A percentile compares a stretch with the other conserved stretches of the same genome.
Evolutionary conservation across 257 asterid species (phyloP).

Genomic region (Solanum chmielewskii): DNA sequence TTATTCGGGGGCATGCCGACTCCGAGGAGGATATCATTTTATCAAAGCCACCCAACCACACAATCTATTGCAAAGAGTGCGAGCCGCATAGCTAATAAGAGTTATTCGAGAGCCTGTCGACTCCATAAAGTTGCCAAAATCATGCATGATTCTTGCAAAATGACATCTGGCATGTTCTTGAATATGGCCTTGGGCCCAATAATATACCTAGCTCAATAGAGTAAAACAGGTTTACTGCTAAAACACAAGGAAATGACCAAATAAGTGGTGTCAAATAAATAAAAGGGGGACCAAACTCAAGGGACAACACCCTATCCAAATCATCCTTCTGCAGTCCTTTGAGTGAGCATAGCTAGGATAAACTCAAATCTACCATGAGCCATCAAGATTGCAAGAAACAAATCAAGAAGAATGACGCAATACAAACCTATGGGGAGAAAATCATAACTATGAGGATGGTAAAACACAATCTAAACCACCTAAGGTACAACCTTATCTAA

Average conservation of each 20-base stretch:
- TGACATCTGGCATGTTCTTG: background rate
- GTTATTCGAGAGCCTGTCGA: no score
- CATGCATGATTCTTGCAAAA: no score
- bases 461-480: background rate
- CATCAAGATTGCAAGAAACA: background rate
- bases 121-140: no score
- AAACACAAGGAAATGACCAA: background rate
- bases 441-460: background rate
- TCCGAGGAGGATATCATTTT: background rate
- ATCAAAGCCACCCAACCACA: background rate
- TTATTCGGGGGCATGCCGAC: background rate
- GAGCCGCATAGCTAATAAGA: background rate
- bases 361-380: background rate
- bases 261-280: no score
- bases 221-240: background rate
- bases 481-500: background rate
- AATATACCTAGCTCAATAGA: background rate
- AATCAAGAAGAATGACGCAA: background rate
- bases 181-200: background rate
- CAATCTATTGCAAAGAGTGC: background rate
- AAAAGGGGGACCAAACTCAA: background rate
- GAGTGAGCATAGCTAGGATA: background rate
- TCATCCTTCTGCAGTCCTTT: background rate
- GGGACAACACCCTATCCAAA: background rate
- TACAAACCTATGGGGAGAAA: background rate